Conservation (phyloP, 371 early-diverging fungal species). For the Mucor circinelloides region DNA sequence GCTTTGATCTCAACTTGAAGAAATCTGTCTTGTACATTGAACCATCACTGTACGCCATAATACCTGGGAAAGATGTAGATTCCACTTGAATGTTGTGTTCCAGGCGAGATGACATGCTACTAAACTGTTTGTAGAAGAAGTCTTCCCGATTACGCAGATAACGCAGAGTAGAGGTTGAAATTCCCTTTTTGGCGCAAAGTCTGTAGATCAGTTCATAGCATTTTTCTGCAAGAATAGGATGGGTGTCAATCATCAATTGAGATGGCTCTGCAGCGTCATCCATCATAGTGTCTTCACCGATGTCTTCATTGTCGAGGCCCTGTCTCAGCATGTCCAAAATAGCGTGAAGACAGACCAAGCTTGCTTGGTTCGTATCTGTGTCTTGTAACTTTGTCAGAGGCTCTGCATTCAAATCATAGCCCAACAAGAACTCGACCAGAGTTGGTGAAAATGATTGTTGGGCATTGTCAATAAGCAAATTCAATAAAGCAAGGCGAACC, state of each 20-base stretch:
- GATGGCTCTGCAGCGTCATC: slow-evolving; percentile 19
- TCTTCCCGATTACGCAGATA: slow-evolving; percentile 81
- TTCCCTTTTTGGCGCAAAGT: slow-evolving; percentile 71
- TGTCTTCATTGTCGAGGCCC: slow-evolving; percentile 31
- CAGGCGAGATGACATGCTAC: slow-evolving; percentile 51
- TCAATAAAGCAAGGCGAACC: slow-evolving; percentile 74
- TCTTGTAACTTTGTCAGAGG: slow-evolving; percentile 44
- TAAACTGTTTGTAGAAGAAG: slow-evolving; percentile 71
- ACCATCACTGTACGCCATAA: slow-evolving; percentile 28
- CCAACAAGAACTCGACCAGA: slow-evolving; percentile 86
- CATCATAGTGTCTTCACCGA: slow-evolving; percentile 19
- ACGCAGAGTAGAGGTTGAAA: slow-evolving; percentile 74
- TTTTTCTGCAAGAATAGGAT: slow-evolving; percentile 83
- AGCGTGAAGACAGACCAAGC: slow-evolving; percentile 65
- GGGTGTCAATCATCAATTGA: slow-evolving; percentile 60
- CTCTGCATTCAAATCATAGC: slow-evolving; percentile 56
- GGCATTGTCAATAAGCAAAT: slow-evolving; percentile 70
- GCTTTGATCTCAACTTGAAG: slow-evolving; percentile 60
- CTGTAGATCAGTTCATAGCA: slow-evolving; percentile 85
- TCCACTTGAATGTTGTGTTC: slow-evolving; percentile 35
- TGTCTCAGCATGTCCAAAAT: slow-evolving; percentile 69
- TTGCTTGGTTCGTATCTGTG: slow-evolving; percentile 39
- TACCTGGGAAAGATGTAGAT: slow-evolving; percentile 19
- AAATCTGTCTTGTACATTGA: slow-evolving; percentile 44
- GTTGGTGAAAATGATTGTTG: slow-evolving; percentile 58